Evolutionary conservation across 1,284 basidiomycete genomes (phyloP), one percentile per base, ranked within the genome.

Genomic region (Agroathelia rolfsii): DNA sequence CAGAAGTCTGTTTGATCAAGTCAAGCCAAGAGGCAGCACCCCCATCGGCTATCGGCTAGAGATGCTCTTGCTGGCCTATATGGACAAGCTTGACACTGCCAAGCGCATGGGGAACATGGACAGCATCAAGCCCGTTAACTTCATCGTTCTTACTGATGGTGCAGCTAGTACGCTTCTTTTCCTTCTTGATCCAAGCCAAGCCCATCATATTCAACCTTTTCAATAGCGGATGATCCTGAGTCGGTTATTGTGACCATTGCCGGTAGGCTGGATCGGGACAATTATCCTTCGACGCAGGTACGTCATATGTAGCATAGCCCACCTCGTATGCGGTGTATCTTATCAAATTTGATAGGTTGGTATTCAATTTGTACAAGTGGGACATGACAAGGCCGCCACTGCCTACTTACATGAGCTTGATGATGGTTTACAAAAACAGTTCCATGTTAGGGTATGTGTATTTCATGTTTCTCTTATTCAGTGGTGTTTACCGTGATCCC

Each of bases 351-450:
- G 11, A 16, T 47, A 73, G 59, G 51, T 71, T 15, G 66, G 70
- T 2, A 67, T 79, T 19, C 73, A 76, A 38, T 76, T 79, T 37
- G 64, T 79, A 7, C 76, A 79, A 41, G 62, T 77, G 25, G 73
- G 76, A 3, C 43, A 62, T 31, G 58, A 59, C 34, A 41, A 39
- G 1, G 42, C 44, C 1, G 75, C 75, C 2, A 61, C 62, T 0
- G 50, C 51, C 28, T 71, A 59, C 32, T 53, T 78, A 10, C 43
- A 49, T 28, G 47, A 61, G 34, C 51, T 76, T 12, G 72, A 77
- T 40, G 60, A 76, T 41, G 59, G 53, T 9, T 49, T 74, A 28
- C 48, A 52, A 8, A 40, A 39, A 1, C 46, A 31, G 2, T 46
- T 59, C 41, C 45, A 45, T 8, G 48, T 62, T 3, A 54, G 64